Conservation (phyloP, 176 grass and related monocot species). For the Musa schizocarpa region DNA sequence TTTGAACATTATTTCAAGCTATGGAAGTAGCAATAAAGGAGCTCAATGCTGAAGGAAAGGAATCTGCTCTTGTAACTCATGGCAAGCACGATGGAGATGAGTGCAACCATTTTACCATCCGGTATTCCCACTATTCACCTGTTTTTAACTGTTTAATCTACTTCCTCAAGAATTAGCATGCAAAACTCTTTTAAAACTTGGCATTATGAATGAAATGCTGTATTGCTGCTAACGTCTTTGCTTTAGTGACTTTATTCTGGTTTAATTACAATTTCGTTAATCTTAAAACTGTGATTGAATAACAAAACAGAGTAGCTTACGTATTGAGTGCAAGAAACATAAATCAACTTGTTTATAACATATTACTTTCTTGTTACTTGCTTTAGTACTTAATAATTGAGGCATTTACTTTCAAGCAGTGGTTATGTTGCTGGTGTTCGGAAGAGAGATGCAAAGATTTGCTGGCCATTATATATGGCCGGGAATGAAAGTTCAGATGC, state of each 20-base stretch:
- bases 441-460: constrained; percentile 14
- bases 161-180: not conserved
- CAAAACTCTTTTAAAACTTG: no score
- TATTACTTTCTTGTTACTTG: not conserved
- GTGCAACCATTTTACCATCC: constrained; percentile 4
- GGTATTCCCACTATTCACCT: not conserved
- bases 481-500: not conserved
- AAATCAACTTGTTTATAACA: not conserved
- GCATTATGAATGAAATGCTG: no score
- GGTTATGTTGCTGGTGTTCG: constrained; percentile 14
- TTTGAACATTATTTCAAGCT: not conserved
- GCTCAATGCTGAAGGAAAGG: not conserved
- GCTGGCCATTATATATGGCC: constrained; percentile 12
- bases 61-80: not conserved
- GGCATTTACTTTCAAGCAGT: not conserved
- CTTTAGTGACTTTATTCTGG: no score
- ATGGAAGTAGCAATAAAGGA: not conserved
- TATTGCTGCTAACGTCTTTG: no score
- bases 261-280: not conserved
- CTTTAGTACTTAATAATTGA: not conserved
- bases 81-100: not conserved
- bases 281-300: not conserved
- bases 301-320: no score
- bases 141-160: no score
- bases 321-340: not conserved